Conservation (phyloP, 495 filamentous ascomycete genomes). For the Penicillium coprophilum region DNA sequence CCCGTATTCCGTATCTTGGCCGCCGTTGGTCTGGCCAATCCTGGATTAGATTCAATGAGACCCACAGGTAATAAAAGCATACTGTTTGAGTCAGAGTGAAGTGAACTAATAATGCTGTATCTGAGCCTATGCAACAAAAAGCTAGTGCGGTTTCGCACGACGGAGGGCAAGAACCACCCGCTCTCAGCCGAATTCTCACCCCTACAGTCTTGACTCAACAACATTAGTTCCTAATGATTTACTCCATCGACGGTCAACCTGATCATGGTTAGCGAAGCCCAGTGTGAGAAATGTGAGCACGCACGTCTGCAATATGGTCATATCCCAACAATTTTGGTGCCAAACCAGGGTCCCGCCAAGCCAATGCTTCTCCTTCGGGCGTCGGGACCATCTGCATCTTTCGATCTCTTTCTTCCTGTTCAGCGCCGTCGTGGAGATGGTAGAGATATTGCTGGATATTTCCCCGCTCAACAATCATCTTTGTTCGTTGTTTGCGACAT, state of each 20-base stretch:
- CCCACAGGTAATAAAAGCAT: too few relatives aligned
- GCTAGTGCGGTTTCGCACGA: too few relatives aligned
- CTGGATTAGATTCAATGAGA: too few relatives aligned
- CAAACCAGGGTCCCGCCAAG: conserved; percentile 47
- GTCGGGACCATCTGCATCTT: conserved; percentile 47
- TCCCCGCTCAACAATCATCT: conserved; percentile 45
- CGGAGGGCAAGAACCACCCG: too few relatives aligned
- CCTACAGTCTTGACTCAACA: conserved; percentile 23
- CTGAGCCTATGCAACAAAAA: too few relatives aligned
- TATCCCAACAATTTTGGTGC: conserved; percentile 46
- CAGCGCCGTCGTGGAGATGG: conserved; percentile 50
- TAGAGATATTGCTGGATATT: conserved; percentile 52
- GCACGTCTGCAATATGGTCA: conserved; percentile 43
- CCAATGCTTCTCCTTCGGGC: conserved; percentile 44
- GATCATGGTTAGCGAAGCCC: too few relatives aligned
- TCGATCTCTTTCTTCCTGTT: conserved; percentile 48
- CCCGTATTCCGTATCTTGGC: too few relatives aligned
- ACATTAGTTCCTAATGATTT: neutral
- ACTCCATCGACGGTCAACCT: conserved; percentile 24
- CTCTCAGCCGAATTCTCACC: too few relatives aligned
- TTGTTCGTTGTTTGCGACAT: conserved; percentile 46
- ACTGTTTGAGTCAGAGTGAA: too few relatives aligned
- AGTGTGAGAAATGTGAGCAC: conserved; percentile 2
- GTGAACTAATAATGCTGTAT: too few relatives aligned
- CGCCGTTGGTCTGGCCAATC: too few relatives aligned